Base-by-base conservation (phyloP, 345 rosid species). In the Pistacia atlantica region DNA sequence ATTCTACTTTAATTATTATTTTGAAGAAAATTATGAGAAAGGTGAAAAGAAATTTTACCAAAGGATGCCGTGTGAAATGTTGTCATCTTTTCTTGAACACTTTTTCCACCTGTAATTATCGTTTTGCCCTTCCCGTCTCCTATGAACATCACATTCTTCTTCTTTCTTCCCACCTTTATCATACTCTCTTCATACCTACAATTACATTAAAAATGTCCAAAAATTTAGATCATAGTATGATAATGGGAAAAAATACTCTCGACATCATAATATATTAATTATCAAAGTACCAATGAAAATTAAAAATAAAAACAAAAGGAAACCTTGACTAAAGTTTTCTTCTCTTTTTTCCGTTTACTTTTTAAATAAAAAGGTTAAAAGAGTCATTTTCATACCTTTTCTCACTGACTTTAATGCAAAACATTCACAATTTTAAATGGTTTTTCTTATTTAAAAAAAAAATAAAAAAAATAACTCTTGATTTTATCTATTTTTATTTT, bases 41-140 rank as follows among this genome's bases (percentile, higher is more conserved):
- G 45, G 54, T 38, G 42, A 42, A 72, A 56, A 22, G 38, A 3
- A 4, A 14, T 5, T 14, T 83, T 85, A 96, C 99, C 99, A 58
- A 96, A 96, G 28, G 98, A 79, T 5, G 99, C 97, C 16, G 99
- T 96, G 84, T 88, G 97, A 84, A 96, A 96, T 38, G 99, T 96
- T 0, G 99, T 96, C 18, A 94, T 12, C 65, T 88, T 79, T 45
- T 91, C 90, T 8, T 64, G 71, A 1, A 92, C 80, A 49, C 94
- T 96, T 75, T 82, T 96, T 0, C 92, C 82, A 5, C 98, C 97
- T 0, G 97, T 63, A 68, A 96, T 89, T 46, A 96, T 49, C 1
- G 98, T 96, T 71, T 84, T 92, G 37, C 90, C 91, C 93, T 82
- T 91, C 4, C 98, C 99, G 31, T 96, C 99, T 8, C 99, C 99